phyloP scores from a whole-genome alignment of 2,329 filamentous ascomycete species.

The Fusarium mangiferae region DNA sequence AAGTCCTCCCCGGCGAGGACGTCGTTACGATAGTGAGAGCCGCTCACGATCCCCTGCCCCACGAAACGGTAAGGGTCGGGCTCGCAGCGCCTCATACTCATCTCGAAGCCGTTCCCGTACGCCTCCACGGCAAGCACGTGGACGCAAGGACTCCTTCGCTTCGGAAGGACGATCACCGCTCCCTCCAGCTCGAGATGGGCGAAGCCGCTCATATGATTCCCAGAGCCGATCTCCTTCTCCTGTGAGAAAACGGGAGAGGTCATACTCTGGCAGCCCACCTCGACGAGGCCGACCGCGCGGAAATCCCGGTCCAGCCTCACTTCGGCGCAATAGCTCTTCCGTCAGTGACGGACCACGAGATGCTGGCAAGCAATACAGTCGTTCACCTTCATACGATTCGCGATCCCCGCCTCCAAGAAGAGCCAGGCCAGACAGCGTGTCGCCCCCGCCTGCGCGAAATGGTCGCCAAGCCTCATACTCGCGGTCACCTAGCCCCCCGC shows the following conservation, averaged over 20 bases:
- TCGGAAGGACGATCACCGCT: constrained; percentile 39
- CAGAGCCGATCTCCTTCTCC: constrained; percentile 39
- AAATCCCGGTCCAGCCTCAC: constrained; percentile 25
- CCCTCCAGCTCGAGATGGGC: constrained; percentile 30
- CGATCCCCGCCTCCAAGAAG: constrained; percentile 43
- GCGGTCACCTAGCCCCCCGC: constrained; percentile 39
- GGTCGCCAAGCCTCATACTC: constrained; percentile 40
- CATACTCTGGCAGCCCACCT: constrained; percentile 36
- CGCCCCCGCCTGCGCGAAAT: constrained; percentile 35
- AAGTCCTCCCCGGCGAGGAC: constrained; percentile 45
- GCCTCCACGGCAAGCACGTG: constrained; percentile 37
- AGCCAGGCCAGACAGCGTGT: constrained; percentile 29
- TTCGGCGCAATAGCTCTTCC: constrained; percentile 50
- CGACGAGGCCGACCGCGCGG: constrained; percentile 38
- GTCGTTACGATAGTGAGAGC: constrained; percentile 41
- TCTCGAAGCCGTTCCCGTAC: constrained; percentile 48
- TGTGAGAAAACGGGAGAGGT: constrained; percentile 33
- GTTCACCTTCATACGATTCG: constrained; percentile 49
- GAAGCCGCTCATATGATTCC: constrained; percentile 39
- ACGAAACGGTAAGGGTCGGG: constrained; percentile 40
- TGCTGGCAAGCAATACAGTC: constrained; percentile 38
- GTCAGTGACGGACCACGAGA: constrained; percentile 45
- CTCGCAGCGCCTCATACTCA: constrained; percentile 46
- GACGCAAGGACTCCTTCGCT: constrained; percentile 33
- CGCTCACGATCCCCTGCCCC: constrained; percentile 46